Evolutionary conservation across 208 protist species (phyloP).

Genomic region (Acanthamoeba lenticulata): DNA sequence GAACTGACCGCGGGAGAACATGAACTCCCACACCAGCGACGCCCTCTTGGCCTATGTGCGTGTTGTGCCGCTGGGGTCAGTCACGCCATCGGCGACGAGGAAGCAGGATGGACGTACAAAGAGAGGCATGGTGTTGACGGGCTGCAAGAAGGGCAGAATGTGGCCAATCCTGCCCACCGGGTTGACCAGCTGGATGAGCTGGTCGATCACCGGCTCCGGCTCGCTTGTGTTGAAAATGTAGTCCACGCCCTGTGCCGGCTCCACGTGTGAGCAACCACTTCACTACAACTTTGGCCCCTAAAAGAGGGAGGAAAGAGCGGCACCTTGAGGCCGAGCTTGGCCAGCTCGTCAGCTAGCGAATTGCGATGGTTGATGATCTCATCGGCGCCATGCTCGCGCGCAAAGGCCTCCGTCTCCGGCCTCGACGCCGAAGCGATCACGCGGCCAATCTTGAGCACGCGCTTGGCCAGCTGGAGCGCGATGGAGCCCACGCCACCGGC

Average conservation of each 20-base stretch:
- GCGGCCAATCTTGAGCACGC: constrained; percentile 43
- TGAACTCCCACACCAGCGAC: constrained; percentile 41
- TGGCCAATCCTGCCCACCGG: constrained; percentile 43
- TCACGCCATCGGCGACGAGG: not conserved
- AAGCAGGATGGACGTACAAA: constrained; percentile 22
- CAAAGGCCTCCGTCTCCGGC: not conserved
- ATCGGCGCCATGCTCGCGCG: not conserved
- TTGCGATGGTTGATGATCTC: constrained; percentile 30
- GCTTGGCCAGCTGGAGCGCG: constrained; percentile 53
- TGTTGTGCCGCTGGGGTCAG: not conserved
- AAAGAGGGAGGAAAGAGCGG: not conserved
- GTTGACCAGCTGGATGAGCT: constrained; percentile 21
- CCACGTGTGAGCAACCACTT: not conserved
- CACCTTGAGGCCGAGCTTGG: constrained; percentile 16
- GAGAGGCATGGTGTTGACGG: not conserved
- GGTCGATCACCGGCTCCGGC: not conserved
- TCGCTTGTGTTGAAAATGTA: constrained; percentile 62
- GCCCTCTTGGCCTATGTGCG: constrained; percentile 13
- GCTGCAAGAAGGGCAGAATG: not conserved
- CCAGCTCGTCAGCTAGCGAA: not conserved
- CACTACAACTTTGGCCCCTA: too few species aligned
- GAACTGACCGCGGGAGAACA: not conserved
- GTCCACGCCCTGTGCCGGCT: not conserved
- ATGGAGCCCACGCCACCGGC: constrained; percentile 52
- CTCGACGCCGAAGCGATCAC: constrained; percentile 43